Evolutionary conservation across 192 early-diverging fungal species (phyloP).

Genomic region (Backusella macrospora): DNA sequence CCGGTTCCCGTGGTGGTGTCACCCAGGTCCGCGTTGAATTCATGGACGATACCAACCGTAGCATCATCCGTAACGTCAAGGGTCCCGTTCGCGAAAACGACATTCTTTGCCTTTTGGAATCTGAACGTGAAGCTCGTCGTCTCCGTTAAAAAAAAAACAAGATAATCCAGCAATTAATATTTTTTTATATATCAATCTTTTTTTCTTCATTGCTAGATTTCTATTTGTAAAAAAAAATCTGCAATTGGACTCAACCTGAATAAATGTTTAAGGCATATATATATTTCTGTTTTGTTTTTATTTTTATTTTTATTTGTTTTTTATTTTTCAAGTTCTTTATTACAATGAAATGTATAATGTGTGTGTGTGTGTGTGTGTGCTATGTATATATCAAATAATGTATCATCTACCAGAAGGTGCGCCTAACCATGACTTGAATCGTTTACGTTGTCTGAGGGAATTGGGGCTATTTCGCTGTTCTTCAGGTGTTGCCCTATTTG

Average conservation of each 20-base stretch:
- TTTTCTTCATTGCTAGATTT: background rate
- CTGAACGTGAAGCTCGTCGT: conserved; percentile 99
- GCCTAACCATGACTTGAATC: conserved; percentile 24
- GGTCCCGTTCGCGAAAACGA: conserved; percentile 98
- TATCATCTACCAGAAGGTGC: conserved; percentile 9
- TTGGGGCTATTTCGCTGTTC: background rate
- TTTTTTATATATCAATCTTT: background rate
- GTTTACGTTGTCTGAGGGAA: background rate
- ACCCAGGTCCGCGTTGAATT: conserved; percentile 99
- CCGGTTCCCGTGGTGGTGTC: conserved; percentile 99
- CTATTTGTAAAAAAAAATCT: background rate
- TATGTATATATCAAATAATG: background rate
- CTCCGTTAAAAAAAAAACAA: conserved; percentile 91
- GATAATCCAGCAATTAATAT: background rate
- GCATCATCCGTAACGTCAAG: conserved; percentile 99
- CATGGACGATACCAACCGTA: conserved; percentile 93
- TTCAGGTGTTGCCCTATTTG: background rate
- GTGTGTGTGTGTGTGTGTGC: background rate
- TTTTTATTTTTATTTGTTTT: background rate
- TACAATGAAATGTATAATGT: background rate
- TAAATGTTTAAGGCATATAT: conserved; percentile 11
- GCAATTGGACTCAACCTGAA: conserved; percentile 10
- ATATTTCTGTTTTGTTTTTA: background rate
- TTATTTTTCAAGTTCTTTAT: background rate
- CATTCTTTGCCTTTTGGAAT: conserved; percentile 96